phyloP scores from a whole-genome alignment of 2,329 filamentous ascomycete species.

The Aureobasidium musti region DNA sequence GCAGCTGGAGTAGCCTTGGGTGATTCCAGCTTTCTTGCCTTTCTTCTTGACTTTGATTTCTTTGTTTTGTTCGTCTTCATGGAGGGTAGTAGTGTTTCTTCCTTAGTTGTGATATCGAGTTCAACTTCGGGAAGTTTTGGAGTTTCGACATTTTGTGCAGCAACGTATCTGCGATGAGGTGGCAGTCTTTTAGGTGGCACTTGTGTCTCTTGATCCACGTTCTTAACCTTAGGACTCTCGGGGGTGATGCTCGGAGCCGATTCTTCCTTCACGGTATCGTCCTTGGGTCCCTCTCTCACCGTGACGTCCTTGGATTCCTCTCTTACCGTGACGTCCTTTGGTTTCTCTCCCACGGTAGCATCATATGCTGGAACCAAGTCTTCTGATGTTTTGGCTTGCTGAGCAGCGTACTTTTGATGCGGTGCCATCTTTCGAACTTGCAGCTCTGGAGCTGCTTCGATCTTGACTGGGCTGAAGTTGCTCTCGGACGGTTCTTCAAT shows the following conservation, averaged over 20 bases:
- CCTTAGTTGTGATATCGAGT: too few relatives aligned
- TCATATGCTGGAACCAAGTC: neutral
- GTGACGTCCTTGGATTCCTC: too few relatives aligned
- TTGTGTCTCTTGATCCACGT: neutral
- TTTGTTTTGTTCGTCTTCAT: neutral
- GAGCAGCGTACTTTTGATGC: neutral
- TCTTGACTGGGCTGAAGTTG: neutral
- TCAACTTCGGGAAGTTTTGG: conserved; percentile 23
- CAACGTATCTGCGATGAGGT: conserved; percentile 22
- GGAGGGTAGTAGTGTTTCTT: neutral
- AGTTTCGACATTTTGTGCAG: conserved; percentile 27
- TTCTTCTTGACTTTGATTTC: neutral
- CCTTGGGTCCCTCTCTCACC: too few relatives aligned
- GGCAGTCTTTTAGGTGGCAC: neutral
- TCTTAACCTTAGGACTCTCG: neutral
- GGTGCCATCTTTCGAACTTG: neutral
- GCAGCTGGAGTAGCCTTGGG: neutral
- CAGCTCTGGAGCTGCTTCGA: neutral
- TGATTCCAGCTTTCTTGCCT: neutral
- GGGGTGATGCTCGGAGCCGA: neutral
- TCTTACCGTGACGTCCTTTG: too few relatives aligned
- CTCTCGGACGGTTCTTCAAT: neutral
- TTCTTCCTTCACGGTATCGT: too few relatives aligned
- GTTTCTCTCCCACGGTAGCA: neutral
- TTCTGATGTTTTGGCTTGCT: neutral